Conservation (phyloP, 192 early-diverging fungal genomes). For the Coemansia sp. region DNA sequence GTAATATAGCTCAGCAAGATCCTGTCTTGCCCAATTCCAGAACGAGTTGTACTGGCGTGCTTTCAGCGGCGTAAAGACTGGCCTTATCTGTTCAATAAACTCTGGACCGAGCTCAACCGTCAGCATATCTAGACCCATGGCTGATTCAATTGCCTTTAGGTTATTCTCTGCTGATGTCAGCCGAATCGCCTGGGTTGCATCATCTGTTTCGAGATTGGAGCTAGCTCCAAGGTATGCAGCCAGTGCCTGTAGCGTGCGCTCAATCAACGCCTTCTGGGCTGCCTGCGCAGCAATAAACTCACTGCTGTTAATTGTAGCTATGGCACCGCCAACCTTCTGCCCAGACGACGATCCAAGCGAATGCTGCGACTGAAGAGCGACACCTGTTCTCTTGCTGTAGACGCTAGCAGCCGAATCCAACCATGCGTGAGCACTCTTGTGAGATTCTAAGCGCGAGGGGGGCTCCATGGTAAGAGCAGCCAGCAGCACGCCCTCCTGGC, state of each 20-base stretch:
- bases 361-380: constrained; percentile 53
- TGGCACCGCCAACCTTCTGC: constrained; percentile 22
- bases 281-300: constrained; percentile 80
- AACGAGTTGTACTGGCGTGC: constrained; percentile 87
- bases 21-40: constrained; percentile 89
- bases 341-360: constrained; percentile 3
- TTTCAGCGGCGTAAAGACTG: constrained; percentile 73
- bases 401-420: constrained; percentile 68
- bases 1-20: constrained; percentile 59
- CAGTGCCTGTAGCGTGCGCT: constrained; percentile 74
- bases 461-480: constrained; percentile 84
- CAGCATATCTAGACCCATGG: constrained; percentile 71
- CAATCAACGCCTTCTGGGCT: constrained; percentile 68
- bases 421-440: constrained; percentile 78
- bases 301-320: constrained; percentile 79
- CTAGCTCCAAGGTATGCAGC: constrained; percentile 72
- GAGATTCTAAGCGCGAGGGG: constrained; percentile 68
- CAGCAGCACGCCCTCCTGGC: constrained; percentile 74
- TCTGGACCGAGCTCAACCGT: constrained; percentile 78
- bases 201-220: constrained; percentile 65
- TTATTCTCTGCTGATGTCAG: background rate
- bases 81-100: constrained; percentile 83
- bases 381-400: constrained; percentile 70
- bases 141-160: background rate
- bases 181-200: background rate